A percentile compares a stretch with the other conserved stretches of the same genome.
phyloP scores from a whole-genome alignment of 257 asterid genomes.

The Lycium barbarum region DNA sequence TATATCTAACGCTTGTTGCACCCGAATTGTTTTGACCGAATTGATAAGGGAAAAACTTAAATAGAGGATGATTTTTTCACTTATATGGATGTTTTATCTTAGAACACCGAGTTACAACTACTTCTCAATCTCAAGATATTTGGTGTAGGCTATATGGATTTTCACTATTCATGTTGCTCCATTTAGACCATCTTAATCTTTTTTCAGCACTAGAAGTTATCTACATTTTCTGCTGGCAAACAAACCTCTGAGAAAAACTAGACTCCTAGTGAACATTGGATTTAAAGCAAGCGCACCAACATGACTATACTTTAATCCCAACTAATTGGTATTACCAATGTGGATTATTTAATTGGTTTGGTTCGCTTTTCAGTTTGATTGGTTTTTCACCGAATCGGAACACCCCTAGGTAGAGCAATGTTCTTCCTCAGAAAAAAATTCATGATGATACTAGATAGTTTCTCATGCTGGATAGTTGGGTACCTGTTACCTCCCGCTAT shows the following conservation, averaged over 20 bases:
- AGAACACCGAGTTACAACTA: background rate
- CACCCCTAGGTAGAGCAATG: background rate
- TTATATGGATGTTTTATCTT: background rate
- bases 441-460: background rate
- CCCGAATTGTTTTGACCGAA: background rate
- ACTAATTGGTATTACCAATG: background rate
- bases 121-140: slow-evolving; percentile 8
- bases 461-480: slow-evolving; percentile 10
- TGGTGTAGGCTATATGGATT: background rate
- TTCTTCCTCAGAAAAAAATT: background rate
- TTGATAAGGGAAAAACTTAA: background rate
- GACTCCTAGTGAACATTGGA: background rate
- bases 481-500: background rate
- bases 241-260: background rate
- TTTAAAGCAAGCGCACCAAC: background rate
- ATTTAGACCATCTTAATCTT: background rate
- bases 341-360: background rate
- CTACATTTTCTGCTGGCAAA: background rate
- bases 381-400: background rate
- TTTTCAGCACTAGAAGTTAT: background rate
- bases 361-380: background rate
- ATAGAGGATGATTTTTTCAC: background rate
- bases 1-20: background rate
- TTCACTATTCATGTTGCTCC: background rate
- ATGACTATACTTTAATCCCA: background rate